phyloP scores from a whole-genome alignment of 1,139 yeast genomes.

The Trichomonascaceae sp. region DNA sequence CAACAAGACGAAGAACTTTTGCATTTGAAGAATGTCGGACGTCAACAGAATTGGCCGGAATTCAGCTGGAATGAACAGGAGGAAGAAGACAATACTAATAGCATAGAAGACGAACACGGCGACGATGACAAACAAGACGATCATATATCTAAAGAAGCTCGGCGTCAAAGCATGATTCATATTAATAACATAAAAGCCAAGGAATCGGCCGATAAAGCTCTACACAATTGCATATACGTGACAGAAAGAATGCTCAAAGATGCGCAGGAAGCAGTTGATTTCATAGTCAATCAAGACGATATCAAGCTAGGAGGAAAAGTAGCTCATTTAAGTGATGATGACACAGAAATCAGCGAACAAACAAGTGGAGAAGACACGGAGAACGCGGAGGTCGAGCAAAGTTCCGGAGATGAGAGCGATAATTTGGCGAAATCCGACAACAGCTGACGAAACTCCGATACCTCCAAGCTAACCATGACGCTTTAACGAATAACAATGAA shows the following conservation, averaged over 20 bases:
- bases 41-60: neutral
- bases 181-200: constrained; percentile 22
- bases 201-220: constrained; percentile 18
- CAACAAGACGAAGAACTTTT: constrained; percentile 20
- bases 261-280: constrained; percentile 20
- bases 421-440: no score
- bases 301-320: constrained; percentile 14
- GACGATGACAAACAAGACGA: constrained; percentile 1
- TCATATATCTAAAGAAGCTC: constrained; percentile 8
- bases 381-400: no score
- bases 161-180: constrained; percentile 20
- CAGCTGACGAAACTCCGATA: no score
- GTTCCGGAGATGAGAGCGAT: no score
- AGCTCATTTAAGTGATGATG: constrained; percentile 6
- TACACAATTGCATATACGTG: constrained; percentile 21
- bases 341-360: neutral
- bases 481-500: no score
- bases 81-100: constrained; percentile 8
- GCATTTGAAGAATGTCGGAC: constrained; percentile 8
- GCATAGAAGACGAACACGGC: constrained; percentile 8
- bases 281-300: constrained; percentile 20
- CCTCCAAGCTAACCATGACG: no score
- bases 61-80: neutral
- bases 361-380: constrained; percentile 1
- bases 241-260: constrained; percentile 20